Conservation (phyloP, 345 rosid species). For the Eucalyptus leucophloia region DNA sequence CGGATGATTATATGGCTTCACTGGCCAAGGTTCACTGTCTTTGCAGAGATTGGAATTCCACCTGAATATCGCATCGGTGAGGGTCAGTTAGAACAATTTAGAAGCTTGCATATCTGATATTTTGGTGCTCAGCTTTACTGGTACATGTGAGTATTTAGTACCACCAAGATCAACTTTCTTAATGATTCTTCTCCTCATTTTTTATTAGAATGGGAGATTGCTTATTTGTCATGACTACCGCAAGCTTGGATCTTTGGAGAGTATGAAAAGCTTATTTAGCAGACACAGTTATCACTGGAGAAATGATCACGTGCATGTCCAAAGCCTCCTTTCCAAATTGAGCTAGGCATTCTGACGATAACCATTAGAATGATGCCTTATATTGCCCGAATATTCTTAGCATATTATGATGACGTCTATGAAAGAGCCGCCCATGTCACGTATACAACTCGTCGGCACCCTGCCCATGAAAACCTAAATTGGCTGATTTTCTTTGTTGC, state of each 20-base stretch:
- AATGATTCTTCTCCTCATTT: not conserved
- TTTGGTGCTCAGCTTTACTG: not conserved
- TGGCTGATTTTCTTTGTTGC: not conserved
- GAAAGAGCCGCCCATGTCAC: not conserved
- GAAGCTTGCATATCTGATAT: not conserved
- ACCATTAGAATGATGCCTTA: not conserved
- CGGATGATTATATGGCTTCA: constrained; percentile 81
- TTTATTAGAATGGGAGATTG: not conserved
- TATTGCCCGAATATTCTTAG: not conserved
- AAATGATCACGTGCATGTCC: not conserved
- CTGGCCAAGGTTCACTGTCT: constrained; percentile 78
- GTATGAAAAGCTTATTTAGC: not conserved
- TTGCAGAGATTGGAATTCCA: constrained; percentile 51
- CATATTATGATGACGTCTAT: not conserved
- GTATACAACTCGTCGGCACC: not conserved
- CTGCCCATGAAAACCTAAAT: not conserved
- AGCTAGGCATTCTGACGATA: not conserved
- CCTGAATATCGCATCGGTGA: not conserved
- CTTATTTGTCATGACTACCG: not conserved
- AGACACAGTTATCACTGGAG: not conserved
- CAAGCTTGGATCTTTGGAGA: not conserved
- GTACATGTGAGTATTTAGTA: not conserved
- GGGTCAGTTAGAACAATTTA: not conserved
- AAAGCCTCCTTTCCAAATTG: not conserved
- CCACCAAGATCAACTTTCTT: not conserved